Base-by-base conservation (phyloP, 2,329 filamentous ascomycete species). In the Mariannaea elegans region DNA sequence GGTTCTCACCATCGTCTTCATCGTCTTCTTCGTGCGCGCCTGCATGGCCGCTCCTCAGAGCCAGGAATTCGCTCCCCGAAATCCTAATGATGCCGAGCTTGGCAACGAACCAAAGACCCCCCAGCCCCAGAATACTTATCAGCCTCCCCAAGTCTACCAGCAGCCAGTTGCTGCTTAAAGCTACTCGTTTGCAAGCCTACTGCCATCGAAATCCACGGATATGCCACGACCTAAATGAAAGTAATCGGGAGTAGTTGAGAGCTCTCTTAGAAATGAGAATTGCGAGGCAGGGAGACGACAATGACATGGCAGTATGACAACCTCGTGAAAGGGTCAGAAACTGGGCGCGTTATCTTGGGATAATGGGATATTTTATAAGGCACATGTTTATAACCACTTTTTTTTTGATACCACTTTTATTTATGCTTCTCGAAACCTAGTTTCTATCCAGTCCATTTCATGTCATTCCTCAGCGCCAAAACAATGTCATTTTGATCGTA, bases 21-120 rank as follows among this genome's bases (percentile, higher is more conserved):
- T 80, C 41, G 68, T 75, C 44, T 75, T 78, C 66, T 81, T 80
- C 68, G 70, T 76, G 64, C 67, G 66, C 23, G 74, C 73, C 21
- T 77, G 73, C 42, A 29, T 76, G 5, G 55, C 56, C 12, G 48
- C 60, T 31, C 65, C 65, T 2, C 41, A 65, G 6, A 55, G 47
- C 24, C 56, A 62, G 10, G 59, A 63, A 3, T 69, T 62, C 27
- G 24, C 56, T 9, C 45, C 44, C 3, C 29, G 51, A 36, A 32
- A 32, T 8, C 38, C 56, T 38, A 46, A 46, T 18, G 62, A 68
- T 10, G 36, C 45, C 13, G 66, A 68, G 57, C 45, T 57, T 7
- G 61, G 42, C n/a, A n/a, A n/a, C n/a, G 61, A 64, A 19, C 45
- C 56, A 14, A 67, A 68, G 63, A 27, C 54, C 32, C 32, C 32